A percentile compares a stretch with the other conserved stretches of the same genome.
These are phyloP conservation scores for Barbatosphaeria neglecta DNA, from an alignment of 495 filamentous ascomycete species.

Conservation along the genomic window DNA sequence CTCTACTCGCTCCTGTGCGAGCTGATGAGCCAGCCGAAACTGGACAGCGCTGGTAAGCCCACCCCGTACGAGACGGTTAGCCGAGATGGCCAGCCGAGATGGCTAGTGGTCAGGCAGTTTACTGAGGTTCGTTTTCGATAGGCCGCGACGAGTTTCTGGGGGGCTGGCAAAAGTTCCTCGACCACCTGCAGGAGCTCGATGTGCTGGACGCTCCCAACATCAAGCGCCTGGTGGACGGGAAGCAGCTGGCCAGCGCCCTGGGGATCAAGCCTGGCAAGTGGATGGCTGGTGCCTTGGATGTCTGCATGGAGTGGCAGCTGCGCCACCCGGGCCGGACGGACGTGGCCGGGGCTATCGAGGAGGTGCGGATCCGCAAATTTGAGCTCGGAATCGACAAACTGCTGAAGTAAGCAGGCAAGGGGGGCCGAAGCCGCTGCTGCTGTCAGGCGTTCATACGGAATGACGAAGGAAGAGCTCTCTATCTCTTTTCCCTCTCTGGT, in stretches of 20 bases:
- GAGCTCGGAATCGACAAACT: slow-evolving; percentile 40
- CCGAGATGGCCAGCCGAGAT: no score
- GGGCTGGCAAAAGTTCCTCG: slow-evolving; percentile 44
- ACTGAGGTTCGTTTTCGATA: no score
- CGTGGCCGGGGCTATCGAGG: slow-evolving; percentile 51
- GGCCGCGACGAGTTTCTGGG: slow-evolving; percentile 21
- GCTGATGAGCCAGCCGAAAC: slow-evolving; percentile 26
- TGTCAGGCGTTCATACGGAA: no score
- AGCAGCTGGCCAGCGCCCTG: slow-evolving; percentile 48
- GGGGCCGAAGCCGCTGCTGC: no score
- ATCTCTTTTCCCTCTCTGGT: no score
- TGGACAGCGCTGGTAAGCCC: slow-evolving; percentile 7
- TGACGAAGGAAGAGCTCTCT: no score
- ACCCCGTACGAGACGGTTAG: slow-evolving; percentile 17
- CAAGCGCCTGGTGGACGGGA: slow-evolving; percentile 55
- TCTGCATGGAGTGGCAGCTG: slow-evolving; percentile 76
- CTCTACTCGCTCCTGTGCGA: slow-evolving; percentile 61
- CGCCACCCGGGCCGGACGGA: slow-evolving; percentile 56
- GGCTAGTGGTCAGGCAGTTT: no score
- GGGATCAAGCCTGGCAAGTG: slow-evolving; percentile 58
- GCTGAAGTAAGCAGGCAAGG: not conserved
- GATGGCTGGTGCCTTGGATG: slow-evolving; percentile 61
- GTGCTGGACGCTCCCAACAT: slow-evolving; percentile 38
- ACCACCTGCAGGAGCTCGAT: slow-evolving; percentile 39
- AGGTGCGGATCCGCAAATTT: slow-evolving; percentile 39